Percentiles rank a stretch among this genome's conserved stretches.
Evolutionary conservation across 257 asterid species (phyloP).

Genomic region (Solanum virginianum): DNA sequence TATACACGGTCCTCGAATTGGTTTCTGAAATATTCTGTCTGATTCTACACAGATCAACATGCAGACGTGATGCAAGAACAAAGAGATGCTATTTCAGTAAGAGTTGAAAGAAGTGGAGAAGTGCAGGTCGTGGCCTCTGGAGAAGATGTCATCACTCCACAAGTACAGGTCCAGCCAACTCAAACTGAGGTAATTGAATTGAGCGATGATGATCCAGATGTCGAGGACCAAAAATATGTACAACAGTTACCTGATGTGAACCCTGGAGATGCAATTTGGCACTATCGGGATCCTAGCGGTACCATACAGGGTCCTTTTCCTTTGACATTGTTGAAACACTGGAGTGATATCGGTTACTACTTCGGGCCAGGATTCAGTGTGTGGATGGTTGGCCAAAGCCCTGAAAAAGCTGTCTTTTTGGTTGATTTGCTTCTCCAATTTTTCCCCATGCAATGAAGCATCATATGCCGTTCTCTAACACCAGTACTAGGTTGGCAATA

Average conservation of each 20-base stretch:
- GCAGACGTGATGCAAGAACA: neutral
- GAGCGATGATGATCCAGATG: constrained; percentile 42
- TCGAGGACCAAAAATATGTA: neutral
- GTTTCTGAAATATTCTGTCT: neutral
- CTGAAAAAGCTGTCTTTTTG: constrained; percentile 26
- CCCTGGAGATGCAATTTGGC: constrained; percentile 24
- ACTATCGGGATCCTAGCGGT: constrained; percentile 60
- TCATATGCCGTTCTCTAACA: neutral
- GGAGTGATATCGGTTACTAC: constrained; percentile 45
- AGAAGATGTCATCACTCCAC: neutral
- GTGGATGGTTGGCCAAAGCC: constrained; percentile 41
- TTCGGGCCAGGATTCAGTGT: constrained; percentile 37
- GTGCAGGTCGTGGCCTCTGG: neutral
- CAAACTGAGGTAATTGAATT: constrained; percentile 33
- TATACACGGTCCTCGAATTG: neutral
- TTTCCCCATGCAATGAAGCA: neutral
- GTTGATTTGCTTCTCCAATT: constrained; percentile 22
- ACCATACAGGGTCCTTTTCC: constrained; percentile 31
- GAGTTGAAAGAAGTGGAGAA: constrained; percentile 1
- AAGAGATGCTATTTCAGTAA: neutral
- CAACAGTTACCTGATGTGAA: neutral
- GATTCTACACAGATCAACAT: neutral
- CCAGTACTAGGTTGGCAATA: neutral
- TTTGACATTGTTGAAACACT: constrained; percentile 20
- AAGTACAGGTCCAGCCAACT: neutral